Evolutionary conservation across 257 asterid genomes (phyloP).

Genomic region (Solanum virginianum): DNA sequence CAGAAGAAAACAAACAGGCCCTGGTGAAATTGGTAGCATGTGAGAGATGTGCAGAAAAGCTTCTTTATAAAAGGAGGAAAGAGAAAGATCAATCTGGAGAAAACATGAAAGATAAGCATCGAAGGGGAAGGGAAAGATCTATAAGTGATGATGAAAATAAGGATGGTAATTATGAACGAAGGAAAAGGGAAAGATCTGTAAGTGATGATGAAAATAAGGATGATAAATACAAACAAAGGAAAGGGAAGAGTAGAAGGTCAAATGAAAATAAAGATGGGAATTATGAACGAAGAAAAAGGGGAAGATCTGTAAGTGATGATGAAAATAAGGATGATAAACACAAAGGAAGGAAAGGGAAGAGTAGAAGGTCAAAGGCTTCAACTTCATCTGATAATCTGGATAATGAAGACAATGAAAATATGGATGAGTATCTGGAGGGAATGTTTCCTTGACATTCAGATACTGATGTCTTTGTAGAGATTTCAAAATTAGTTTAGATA

Average conservation of each 20-base stretch:
- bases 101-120: conserved; percentile 25
- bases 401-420: conserved; percentile 47
- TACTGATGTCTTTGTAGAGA: neutral
- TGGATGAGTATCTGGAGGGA: conserved; percentile 76
- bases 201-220: conserved; percentile 36
- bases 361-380: conserved; percentile 36
- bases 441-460: conserved; percentile 63
- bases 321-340: conserved; percentile 19
- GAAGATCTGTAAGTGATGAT: conserved; percentile 51
- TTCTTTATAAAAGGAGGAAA: conserved; percentile 59
- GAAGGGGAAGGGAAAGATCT: conserved; percentile 67
- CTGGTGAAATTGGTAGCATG: conserved; percentile 89
- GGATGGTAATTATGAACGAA: conserved; percentile 19
- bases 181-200: conserved; percentile 67
- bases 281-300: conserved; percentile 49
- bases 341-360: conserved; percentile 33
- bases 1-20: conserved; percentile 96
- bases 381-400: conserved; percentile 19
- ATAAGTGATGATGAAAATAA: conserved; percentile 41
- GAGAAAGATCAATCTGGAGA: conserved; percentile 47
- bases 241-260: too few relatives aligned
- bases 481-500: neutral
- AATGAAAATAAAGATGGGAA: conserved; percentile 22
- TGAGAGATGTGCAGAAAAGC: conserved; percentile 93
- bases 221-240: conserved; percentile 4